These are phyloP conservation scores for Rhamnella rubrinervis DNA, from an alignment of 331 rosid genomes.

Conservation along the genomic window DNA sequence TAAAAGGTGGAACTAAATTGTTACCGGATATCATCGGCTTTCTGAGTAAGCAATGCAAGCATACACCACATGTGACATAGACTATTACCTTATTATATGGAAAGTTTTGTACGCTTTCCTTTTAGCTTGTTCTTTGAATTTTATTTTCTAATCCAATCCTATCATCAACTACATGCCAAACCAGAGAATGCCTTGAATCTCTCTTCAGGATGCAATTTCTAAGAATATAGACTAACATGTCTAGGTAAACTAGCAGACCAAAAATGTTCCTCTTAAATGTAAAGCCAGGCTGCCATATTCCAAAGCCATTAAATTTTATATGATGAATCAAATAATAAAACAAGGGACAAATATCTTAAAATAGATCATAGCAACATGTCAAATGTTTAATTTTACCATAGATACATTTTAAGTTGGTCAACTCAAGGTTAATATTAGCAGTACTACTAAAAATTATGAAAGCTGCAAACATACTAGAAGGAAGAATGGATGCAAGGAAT, in stretches of 20 bases:
- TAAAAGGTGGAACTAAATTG: neutral
- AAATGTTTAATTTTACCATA: neutral
- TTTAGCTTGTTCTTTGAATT: neutral
- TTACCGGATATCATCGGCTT: neutral
- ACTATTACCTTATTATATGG: neutral
- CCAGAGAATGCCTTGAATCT: too few species aligned
- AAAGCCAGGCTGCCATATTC: neutral
- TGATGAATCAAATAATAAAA: neutral
- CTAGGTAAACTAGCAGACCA: too few species aligned
- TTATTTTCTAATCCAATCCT: too few species aligned
- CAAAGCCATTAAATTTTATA: neutral
- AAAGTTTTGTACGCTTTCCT: neutral
- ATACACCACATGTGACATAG: neutral
- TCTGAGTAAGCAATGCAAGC: conserved; percentile 1
- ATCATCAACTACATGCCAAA: neutral
- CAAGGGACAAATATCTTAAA: neutral
- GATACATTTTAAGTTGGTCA: neutral
- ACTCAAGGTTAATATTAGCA: neutral
- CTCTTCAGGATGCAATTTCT: too few species aligned
- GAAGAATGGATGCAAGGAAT: conserved; percentile 3
- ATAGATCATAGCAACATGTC: too few species aligned
- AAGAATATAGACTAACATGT: too few species aligned
- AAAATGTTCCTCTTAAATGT: too few species aligned
- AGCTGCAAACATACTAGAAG: neutral
- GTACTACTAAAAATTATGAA: neutral